Base-by-base conservation (phyloP, 495 filamentous ascomycete genomes). In the Cladorrhinum samala region DNA sequence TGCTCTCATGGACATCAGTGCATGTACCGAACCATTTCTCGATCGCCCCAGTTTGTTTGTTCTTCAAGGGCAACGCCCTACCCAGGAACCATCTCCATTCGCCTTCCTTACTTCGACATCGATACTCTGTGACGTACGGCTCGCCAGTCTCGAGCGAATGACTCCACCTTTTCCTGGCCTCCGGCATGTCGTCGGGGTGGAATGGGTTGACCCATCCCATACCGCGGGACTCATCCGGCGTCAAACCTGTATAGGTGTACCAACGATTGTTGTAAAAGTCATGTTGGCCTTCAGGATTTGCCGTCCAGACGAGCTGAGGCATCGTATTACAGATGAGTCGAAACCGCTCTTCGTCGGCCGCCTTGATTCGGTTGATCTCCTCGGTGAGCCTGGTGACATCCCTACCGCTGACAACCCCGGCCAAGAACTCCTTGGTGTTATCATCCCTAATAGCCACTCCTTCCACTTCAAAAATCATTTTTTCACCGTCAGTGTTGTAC, bases 31-130 rank as follows among this genome's bases (percentile, higher is more conserved):
- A 87, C 86, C 85, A 89, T 64, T 85, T 85, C 50, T 84, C 69
- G 39, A 89, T 86, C 25, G 70, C 66, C 0, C 81, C 81, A 2
- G 71, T 84, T 47, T 74, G 74, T 49, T 76, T 76, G 57, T 86
- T 79, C 47, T 69, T 69, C 50, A 88, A 64, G 0, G 86, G 85
- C 30, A 84, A 53, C 1, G 83, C 86, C 37, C 80, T 73, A 27
- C 80, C 82, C 3, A 88, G 69, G 77, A 89, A 87, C 85, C 84
- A 88, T 39, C 83, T 70, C 78, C 78, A 88, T 39, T 82, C 79
- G 3, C 83, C 84, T 45, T 81, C 74, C 37, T 77, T 74, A 38
- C 73, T 79, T 43, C 66, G 70, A 46, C 80, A 83, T n/a, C 86
- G 80, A 54, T 87, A 88, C 60, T 89, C 86, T 11, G 75, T 78